Percentiles rank a stretch among this genome's conserved stretches.
Conservation (phyloP, 176 grass and related monocot genomes). For the Chloris gayana region DNA sequence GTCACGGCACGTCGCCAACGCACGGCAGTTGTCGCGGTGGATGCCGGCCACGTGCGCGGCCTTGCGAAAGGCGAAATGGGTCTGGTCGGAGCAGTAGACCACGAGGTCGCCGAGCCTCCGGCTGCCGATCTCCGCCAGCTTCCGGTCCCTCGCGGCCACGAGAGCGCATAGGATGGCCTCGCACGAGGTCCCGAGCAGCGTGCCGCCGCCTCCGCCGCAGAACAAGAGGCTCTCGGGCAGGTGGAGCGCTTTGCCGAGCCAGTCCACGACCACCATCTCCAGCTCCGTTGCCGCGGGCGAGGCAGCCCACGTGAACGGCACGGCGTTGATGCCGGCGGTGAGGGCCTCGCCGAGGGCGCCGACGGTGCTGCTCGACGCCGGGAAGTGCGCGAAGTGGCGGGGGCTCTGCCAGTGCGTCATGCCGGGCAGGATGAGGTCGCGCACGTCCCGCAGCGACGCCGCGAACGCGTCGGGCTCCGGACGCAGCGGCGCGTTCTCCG, state of each 20-base stretch:
- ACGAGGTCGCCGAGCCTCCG: slow-evolving; percentile 38
- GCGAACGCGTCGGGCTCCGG: slow-evolving; percentile 43
- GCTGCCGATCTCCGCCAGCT: slow-evolving; percentile 34
- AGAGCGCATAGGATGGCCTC: slow-evolving; percentile 57
- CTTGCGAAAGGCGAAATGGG: slow-evolving; percentile 54
- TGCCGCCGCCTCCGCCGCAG: slow-evolving; percentile 54
- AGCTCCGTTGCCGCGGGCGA: slow-evolving; percentile 68
- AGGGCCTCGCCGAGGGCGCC: slow-evolving; percentile 58
- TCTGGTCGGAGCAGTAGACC: slow-evolving; percentile 69
- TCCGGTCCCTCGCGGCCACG: slow-evolving; percentile 51
- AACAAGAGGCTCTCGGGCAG: slow-evolving; percentile 41
- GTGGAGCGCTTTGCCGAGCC: slow-evolving; percentile 53
- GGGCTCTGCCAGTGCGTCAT: slow-evolving; percentile 74
- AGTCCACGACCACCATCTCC: slow-evolving; percentile 56
- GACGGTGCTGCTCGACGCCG: slow-evolving; percentile 43
- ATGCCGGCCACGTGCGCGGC: slow-evolving; percentile 51
- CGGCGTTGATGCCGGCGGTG: slow-evolving; percentile 47
- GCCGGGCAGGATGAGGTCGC: slow-evolving; percentile 39
- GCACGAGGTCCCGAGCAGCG: slow-evolving; percentile 53
- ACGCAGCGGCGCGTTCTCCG: background rate
- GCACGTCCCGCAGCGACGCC: slow-evolving; percentile 35
- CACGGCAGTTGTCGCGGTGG: slow-evolving; percentile 40
- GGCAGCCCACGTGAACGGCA: slow-evolving; percentile 56
- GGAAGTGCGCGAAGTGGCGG: slow-evolving; percentile 60
- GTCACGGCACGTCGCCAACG: slow-evolving; percentile 29